phyloP scores from a whole-genome alignment of 1,139 yeast species.

The Geotrichum cucujoidarum region DNA sequence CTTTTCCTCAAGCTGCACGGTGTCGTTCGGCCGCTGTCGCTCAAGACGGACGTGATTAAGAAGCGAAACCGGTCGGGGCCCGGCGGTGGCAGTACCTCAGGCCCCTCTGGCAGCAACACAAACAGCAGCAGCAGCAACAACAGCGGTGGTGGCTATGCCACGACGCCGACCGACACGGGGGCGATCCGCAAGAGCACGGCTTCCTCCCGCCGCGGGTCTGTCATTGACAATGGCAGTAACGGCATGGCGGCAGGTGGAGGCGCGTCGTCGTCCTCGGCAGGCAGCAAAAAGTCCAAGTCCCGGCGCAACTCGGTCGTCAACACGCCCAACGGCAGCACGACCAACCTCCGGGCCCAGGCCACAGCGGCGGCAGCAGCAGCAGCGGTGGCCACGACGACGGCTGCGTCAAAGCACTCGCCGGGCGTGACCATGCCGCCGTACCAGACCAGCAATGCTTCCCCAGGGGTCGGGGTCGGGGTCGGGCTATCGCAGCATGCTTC shows the following conservation, averaged over 20 bases:
- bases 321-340: neutral
- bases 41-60: conserved; percentile 89
- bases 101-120: neutral
- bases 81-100: conserved; percentile 13
- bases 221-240: neutral
- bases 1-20: conserved; percentile 87
- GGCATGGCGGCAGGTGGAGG: conserved; percentile 1
- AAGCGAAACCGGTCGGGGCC: conserved; percentile 48
- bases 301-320: neutral
- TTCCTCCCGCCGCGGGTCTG: conserved; percentile 4
- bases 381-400: conserved; percentile 16
- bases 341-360: conserved; percentile 1
- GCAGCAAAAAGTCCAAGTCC: neutral
- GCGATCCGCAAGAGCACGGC: neutral
- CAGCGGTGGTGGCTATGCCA: conserved; percentile 1
- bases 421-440: conserved; percentile 3
- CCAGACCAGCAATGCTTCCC: conserved; percentile 3
- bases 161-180: neutral
- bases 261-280: neutral
- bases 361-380: conserved; percentile 1
- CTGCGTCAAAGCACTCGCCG: conserved; percentile 13
- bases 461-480: neutral
- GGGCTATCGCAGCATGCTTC: neutral
- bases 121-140: neutral
- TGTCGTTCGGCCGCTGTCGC: conserved; percentile 81